Conservation (phyloP, 257 asterid genomes). For the Scutellaria barbata region DNA sequence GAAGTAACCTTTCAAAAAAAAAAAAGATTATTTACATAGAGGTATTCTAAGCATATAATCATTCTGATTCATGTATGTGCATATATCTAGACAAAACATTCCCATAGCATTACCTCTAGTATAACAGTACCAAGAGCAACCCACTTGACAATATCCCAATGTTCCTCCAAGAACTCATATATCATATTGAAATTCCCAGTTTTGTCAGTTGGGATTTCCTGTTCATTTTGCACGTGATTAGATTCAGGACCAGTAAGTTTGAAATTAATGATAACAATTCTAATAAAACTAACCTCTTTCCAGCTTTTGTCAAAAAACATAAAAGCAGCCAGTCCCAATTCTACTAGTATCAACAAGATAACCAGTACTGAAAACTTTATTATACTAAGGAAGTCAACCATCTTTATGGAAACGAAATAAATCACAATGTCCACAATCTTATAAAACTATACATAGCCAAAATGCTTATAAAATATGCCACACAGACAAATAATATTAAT, state of each 20-base stretch:
- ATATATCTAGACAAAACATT: neutral
- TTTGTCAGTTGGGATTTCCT: slow-evolving; percentile 58
- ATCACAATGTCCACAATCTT: neutral
- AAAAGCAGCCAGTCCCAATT: slow-evolving; percentile 84
- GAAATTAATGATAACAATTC: slow-evolving; percentile 24
- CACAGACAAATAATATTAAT: neutral
- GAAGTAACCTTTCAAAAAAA: neutral
- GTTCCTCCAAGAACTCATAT: slow-evolving; percentile 62
- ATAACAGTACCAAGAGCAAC: slow-evolving; percentile 71
- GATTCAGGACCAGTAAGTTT: slow-evolving; percentile 7
- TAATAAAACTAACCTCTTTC: slow-evolving; percentile 65
- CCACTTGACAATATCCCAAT: slow-evolving; percentile 87
- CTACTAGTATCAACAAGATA: slow-evolving; percentile 77
- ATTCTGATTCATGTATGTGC: slow-evolving; percentile 17
- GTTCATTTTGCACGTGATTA: slow-evolving; percentile 29
- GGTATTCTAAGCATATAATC: neutral
- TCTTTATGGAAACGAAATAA: slow-evolving; percentile 5
- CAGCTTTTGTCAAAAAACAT: slow-evolving; percentile 93
- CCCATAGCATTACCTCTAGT: slow-evolving; percentile 58
- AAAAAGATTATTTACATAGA: neutral
- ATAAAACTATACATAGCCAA: neutral
- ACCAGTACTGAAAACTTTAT: slow-evolving; percentile 76
- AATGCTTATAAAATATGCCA: neutral
- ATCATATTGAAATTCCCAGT: slow-evolving; percentile 58
- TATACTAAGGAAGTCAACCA: slow-evolving; percentile 68